Conservation (phyloP, 345 rosid genomes). For the Reutealis trisperma region DNA sequence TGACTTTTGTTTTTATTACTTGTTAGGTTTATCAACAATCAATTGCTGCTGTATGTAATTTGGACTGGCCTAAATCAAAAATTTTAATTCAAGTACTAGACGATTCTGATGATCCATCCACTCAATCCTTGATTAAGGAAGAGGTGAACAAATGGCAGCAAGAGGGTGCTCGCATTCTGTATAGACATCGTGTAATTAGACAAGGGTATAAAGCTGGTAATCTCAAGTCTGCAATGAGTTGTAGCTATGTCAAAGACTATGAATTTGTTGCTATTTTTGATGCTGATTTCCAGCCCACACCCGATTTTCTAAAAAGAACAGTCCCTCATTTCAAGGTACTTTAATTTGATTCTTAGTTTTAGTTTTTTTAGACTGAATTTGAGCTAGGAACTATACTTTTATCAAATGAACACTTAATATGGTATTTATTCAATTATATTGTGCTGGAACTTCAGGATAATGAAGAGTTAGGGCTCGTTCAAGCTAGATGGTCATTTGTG, state of each 20-base stretch:
- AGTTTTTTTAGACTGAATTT: not conserved
- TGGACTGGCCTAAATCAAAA: slow-evolving; percentile 92
- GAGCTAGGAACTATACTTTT: not conserved
- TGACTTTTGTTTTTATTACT: not conserved
- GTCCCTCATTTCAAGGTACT: slow-evolving; percentile 90
- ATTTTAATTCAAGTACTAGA: slow-evolving; percentile 80
- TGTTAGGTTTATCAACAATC: slow-evolving; percentile 91
- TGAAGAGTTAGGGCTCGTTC: slow-evolving; percentile 80
- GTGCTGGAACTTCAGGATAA: slow-evolving; percentile 51
- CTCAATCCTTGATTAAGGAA: slow-evolving; percentile 71
- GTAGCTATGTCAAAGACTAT: slow-evolving; percentile 84
- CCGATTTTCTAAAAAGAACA: slow-evolving; percentile 78
- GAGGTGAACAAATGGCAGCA: slow-evolving; percentile 91
- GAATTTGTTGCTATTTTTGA: slow-evolving; percentile 94
- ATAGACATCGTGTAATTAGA: slow-evolving; percentile 79
- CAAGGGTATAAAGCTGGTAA: slow-evolving; percentile 98
- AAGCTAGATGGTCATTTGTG: slow-evolving; percentile 95
- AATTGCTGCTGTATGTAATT: slow-evolving; percentile 80
- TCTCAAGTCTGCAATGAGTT: slow-evolving; percentile 94
- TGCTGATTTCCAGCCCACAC: slow-evolving; percentile 90
- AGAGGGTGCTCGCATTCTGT: slow-evolving; percentile 76
- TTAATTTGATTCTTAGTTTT: not conserved
- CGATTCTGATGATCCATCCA: slow-evolving; percentile 80
- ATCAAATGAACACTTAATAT: no score
- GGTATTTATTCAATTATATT: no score